A percentile compares a stretch with the other conserved stretches of the same genome.
Conservation (phyloP, 208 protist genomes). For the Crithidia brevicula region DNA sequence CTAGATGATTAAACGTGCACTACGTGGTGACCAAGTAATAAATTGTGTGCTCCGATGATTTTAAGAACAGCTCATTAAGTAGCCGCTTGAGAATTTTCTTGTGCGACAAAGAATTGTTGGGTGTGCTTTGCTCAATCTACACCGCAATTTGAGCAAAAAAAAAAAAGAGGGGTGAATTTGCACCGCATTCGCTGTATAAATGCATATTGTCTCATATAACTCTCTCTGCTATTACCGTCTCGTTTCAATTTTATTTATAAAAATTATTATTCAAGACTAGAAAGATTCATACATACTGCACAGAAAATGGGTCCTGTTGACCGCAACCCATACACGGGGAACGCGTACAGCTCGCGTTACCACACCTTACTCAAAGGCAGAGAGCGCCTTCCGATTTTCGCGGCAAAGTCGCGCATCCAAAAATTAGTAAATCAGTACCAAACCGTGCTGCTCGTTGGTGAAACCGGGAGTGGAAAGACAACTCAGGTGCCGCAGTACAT, state of each 20-base stretch:
- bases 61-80: no score
- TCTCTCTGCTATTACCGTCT: neutral
- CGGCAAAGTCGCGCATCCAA: conserved; percentile 73
- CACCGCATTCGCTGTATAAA: no score
- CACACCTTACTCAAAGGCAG: conserved; percentile 50
- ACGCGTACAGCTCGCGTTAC: conserved; percentile 60
- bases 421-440: conserved; percentile 92
- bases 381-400: conserved; percentile 77
- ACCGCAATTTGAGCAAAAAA: no score
- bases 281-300: neutral
- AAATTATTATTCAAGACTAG: neutral
- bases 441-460: conserved; percentile 91
- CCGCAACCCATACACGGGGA: conserved; percentile 61
- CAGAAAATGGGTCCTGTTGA: neutral
- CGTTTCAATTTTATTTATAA: neutral
- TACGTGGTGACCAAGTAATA: no score
- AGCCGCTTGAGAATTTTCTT: no score
- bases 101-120: no score
- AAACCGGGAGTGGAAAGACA: conserved; percentile 96
- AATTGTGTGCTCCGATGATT: no score
- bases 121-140: no score
- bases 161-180: no score
- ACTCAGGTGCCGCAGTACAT: conserved; percentile 97
- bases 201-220: neutral
- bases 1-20: no score